Conservation (phyloP, 495 filamentous ascomycete genomes). For the Trichoderma virens region DNA sequence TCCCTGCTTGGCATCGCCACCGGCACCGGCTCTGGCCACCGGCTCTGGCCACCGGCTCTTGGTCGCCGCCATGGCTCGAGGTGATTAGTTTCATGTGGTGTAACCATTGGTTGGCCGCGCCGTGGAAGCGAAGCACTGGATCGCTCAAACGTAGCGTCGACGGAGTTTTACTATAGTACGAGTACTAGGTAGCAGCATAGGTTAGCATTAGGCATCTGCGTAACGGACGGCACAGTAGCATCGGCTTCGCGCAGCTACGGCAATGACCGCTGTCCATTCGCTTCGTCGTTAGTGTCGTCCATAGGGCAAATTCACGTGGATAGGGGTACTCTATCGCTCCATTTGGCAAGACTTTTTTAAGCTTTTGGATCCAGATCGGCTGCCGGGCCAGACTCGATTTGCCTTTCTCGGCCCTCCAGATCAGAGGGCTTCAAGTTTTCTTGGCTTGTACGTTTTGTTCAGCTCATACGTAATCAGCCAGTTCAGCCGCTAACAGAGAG, state of each 20-base stretch:
- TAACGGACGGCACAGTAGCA: no score
- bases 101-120: no score
- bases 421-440: not conserved
- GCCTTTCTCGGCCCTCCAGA: not conserved
- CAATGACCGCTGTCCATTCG: not conserved
- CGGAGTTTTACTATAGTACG: no score
- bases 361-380: conserved; percentile 8
- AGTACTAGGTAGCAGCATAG: no score
- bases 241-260: not conserved
- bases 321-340: not conserved
- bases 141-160: no score
- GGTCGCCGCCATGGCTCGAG: not conserved
- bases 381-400: conserved; percentile 1
- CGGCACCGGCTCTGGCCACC: not conserved
- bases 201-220: no score
- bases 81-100: no score
- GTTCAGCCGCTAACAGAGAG: conserved; percentile 3
- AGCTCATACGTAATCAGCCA: conserved; percentile 6
- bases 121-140: no score
- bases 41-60: no score
- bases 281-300: not conserved
- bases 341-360: not conserved
- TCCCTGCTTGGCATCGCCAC: not conserved
- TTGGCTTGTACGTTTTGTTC: not conserved
- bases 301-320: conserved; percentile 5